These are phyloP conservation scores for Colletotrichum tanaceti DNA, from an alignment of 2,329 filamentous ascomycete genomes.

Conservation along the genomic window DNA sequence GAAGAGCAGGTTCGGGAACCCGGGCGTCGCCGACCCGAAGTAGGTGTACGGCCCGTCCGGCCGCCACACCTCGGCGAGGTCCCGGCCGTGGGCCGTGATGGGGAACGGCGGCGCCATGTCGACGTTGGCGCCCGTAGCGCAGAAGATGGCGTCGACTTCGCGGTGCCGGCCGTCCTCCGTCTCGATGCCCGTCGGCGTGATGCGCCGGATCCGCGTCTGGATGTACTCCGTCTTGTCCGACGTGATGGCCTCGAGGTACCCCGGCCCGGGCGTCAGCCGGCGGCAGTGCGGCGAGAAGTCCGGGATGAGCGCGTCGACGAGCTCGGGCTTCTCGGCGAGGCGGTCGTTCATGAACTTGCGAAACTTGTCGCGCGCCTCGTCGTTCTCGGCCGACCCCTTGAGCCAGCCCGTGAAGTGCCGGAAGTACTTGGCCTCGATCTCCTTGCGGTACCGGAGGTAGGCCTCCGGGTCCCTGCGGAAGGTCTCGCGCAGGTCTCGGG, in stretches of 20 bases:
- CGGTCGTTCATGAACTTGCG: constrained; percentile 65
- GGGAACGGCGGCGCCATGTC: constrained; percentile 70
- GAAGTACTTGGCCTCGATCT: constrained; percentile 71
- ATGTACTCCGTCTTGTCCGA: constrained; percentile 73
- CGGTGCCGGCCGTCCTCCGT: constrained; percentile 67
- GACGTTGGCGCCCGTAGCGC: constrained; percentile 74
- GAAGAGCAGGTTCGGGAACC: constrained; percentile 76
- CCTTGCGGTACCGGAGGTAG: constrained; percentile 71
- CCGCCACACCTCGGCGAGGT: constrained; percentile 68
- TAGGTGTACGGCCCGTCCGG: constrained; percentile 73
- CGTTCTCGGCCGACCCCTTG: constrained; percentile 63
- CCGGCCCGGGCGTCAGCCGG: constrained; percentile 73
- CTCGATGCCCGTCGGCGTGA: constrained; percentile 70
- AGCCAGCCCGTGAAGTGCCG: constrained; percentile 66
- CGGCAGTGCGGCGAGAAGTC: constrained; percentile 74
- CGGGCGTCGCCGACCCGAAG: constrained; percentile 70
- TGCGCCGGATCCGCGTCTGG: constrained; percentile 64
- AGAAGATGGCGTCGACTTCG: constrained; percentile 73
- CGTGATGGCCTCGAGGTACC: constrained; percentile 73
- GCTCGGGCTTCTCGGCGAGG: constrained; percentile 64
- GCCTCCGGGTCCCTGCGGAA: constrained; percentile 69
- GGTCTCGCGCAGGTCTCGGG: constrained; percentile 62
- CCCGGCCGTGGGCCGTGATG: constrained; percentile 64
- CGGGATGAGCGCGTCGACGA: constrained; percentile 67
- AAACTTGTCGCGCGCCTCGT: constrained; percentile 59